Base-by-base conservation (phyloP, 495 filamentous ascomycete species). In the Neurospora discreta region DNA sequence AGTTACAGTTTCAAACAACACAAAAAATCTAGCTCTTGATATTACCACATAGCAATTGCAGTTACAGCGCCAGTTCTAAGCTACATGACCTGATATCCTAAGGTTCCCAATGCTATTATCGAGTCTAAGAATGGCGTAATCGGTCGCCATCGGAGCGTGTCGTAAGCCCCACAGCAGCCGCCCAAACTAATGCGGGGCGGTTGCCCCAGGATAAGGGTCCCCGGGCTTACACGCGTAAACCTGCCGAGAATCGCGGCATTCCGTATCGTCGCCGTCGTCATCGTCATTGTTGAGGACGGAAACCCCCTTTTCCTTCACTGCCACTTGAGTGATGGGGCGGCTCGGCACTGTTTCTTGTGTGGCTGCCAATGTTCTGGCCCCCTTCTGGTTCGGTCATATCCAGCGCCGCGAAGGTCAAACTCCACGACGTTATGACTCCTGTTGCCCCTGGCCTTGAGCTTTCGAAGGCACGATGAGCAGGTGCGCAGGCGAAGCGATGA, bases 41-140 rank as follows among this genome's bases (percentile, higher is more conserved):
- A 26, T 58, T 58, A 58, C 20, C 44, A 15, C 46, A 58, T 18
- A 65, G 52, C 52, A 65, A 65, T 65, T 65, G 52, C 52, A 65
- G 52, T 33, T 30, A 36, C 15, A 33, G 52, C 26, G 33, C 52
- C 52, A 18, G 52, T 60, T 60, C 52, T 65, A 33, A 65, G 26
- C 52, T 65, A 65, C 15, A 65, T 33, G 52, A 65, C 52, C 52
- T 65, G 52, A 65, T 33, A 65, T 65, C 52, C 52, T 9, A 36
- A 65, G 23, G 52, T 33, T 65, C 52, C 52, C 52, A 65, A 65
- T 65, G 52, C 15, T 65, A 36, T 65, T 65, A 33, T 65, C 52
- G 52, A 26, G 26, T 65, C 52, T 43, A 70, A 73, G 46, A 52
- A 78, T 79, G 75, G 78, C 77, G 77, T 75, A 78, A 79, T 79